Conservation (phyloP, 805 yeast species). For the Debaryomyces castellii region DNA sequence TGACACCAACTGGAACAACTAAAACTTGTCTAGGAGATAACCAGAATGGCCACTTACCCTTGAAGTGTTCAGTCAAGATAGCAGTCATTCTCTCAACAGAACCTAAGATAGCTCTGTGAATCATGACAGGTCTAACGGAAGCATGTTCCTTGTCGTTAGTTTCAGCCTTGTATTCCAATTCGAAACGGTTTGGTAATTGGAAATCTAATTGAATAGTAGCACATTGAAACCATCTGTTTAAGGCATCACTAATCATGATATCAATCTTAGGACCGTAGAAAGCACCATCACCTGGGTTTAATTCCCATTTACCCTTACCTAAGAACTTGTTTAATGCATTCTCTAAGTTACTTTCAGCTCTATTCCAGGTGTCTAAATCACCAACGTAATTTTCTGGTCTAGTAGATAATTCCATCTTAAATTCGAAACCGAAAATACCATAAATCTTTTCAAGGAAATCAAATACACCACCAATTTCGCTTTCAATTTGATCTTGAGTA, state of each 20-base stretch:
- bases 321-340: constrained; percentile 75
- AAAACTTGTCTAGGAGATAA: constrained; percentile 97
- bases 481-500: constrained; percentile 83
- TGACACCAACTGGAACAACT: constrained; percentile 96
- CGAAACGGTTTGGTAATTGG: constrained; percentile 95
- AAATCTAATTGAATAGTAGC: constrained; percentile 98
- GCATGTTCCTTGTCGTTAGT: constrained; percentile 55
- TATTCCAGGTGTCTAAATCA: constrained; percentile 90
- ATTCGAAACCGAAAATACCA: constrained; percentile 91
- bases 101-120: constrained; percentile 98
- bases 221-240: constrained; percentile 97
- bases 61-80: constrained; percentile 94
- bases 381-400: constrained; percentile 97
- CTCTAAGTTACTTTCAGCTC: constrained; percentile 83
- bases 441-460: constrained; percentile 83
- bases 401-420: constrained; percentile 95
- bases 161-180: constrained; percentile 75
- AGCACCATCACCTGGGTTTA: constrained; percentile 97
- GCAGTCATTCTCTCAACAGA: constrained; percentile 99
- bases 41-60: constrained; percentile 99
- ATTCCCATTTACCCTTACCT: constrained; percentile 85
- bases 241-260: constrained; percentile 91
- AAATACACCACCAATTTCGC: constrained; percentile 79
- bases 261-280: constrained; percentile 96
- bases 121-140: constrained; percentile 92